Base-by-base conservation (phyloP, 345 rosid genomes). In the Eucalyptus curtisii region DNA sequence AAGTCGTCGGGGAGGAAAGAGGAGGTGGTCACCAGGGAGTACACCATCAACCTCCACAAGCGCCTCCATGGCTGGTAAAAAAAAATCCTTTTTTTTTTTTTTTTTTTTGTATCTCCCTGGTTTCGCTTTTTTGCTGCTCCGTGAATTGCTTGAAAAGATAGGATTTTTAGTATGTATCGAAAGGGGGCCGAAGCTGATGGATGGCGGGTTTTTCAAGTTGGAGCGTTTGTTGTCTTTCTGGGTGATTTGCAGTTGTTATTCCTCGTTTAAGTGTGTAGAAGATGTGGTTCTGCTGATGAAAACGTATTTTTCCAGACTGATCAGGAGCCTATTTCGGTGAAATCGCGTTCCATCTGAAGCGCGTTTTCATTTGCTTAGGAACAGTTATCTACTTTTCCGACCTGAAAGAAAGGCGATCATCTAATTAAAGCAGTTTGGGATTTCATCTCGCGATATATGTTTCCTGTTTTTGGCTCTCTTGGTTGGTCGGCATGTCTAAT, bases 1-100 rank as follows among this genome's bases (percentile, higher is more conserved):
- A 92, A 87, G 88, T 27, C 89, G 19, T 90, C 90, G 25, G 91
- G 88, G 48, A 88, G 93, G 61, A 92, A 92, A 61, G 93, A 92
- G 57, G 93, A 92, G 89, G 91, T 92, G 50, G 92, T 92, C 13
- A 90, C 92, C 24, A 87, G 93, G 44, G 93, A 92, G 87, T 91
- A 91, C 90, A 92, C 92, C 49, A 88, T 92, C 52, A 92, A 92
- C 85, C 93, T 92, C 88, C 92, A 92, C 91, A 92, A 92, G 87
- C 92, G 92, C 66, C 88, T 92, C 24, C 93, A 92, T 87, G 87
- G 93, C 80, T 92, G 93, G 93, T 92, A 90, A 64, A 55, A 4
- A 52, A 61, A 61, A 1, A 1, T 1, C 7, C 10, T 19, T 3
- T 19, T 1, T 33, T 40, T 48, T 30, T 59, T 24, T 33, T 66